phyloP scores from a whole-genome alignment of 768 basidiomycete species.

The Russula emetica region DNA sequence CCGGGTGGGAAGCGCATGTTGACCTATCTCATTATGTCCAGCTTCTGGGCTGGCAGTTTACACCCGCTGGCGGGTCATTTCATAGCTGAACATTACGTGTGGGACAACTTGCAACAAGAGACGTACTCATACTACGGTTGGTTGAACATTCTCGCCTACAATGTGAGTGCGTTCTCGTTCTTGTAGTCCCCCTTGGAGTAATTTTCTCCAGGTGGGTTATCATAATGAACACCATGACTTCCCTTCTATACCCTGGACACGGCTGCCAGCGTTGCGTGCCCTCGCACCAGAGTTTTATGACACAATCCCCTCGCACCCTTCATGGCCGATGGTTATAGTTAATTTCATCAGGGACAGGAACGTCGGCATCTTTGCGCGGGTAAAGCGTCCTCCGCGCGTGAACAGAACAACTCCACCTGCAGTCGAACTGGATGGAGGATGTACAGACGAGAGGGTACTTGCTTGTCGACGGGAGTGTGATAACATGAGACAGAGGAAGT shows the following conservation, averaged over 20 bases:
- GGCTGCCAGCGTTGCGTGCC: slow-evolving; percentile 72
- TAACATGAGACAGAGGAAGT: slow-evolving; percentile 14
- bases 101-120: slow-evolving; percentile 90
- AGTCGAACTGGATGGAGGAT: slow-evolving; percentile 26
- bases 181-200: slow-evolving; percentile 9
- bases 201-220: slow-evolving; percentile 72
- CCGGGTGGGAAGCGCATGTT: slow-evolving; percentile 46
- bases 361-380: slow-evolving; percentile 85
- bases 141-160: slow-evolving; percentile 87
- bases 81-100: slow-evolving; percentile 95
- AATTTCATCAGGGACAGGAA: slow-evolving; percentile 91
- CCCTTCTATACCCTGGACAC: slow-evolving; percentile 93
- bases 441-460: slow-evolving; percentile 20
- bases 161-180: slow-evolving; percentile 49
- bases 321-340: slow-evolving; percentile 91
- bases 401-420: neutral
- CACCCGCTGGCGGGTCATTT: slow-evolving; percentile 98
- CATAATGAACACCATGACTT: slow-evolving; percentile 99
- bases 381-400: slow-evolving; percentile 50
- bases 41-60: slow-evolving; percentile 94
- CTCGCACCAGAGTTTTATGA: slow-evolving; percentile 94
- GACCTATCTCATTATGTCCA: slow-evolving; percentile 80
- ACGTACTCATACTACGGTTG: slow-evolving; percentile 96
- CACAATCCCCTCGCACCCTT: slow-evolving; percentile 76
- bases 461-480: slow-evolving; percentile 2